Conservation (phyloP, 2,329 filamentous ascomycete genomes). For the Fusarium sublunatum region DNA sequence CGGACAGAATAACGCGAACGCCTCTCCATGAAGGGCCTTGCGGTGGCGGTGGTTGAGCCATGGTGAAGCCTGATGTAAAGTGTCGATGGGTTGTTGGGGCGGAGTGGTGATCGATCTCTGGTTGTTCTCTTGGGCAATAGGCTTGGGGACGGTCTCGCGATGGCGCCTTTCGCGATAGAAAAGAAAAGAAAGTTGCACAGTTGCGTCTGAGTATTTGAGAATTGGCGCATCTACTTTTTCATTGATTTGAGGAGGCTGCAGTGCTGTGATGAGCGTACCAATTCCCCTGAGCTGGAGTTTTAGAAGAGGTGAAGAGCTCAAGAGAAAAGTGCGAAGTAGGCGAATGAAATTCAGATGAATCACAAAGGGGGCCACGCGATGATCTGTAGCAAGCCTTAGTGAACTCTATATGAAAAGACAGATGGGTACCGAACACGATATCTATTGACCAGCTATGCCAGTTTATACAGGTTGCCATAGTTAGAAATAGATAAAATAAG, state of each 20-base stretch:
- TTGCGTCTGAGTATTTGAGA: rapidly evolving
- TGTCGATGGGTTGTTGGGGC: rapidly evolving
- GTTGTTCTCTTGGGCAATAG: neutral
- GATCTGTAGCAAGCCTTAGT: too few relatives aligned
- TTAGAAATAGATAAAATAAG: too few relatives aligned
- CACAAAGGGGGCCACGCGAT: too few relatives aligned
- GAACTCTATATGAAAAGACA: too few relatives aligned
- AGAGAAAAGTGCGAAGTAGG: too few relatives aligned
- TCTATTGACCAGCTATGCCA: too few relatives aligned
- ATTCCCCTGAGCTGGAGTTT: neutral
- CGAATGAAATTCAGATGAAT: too few relatives aligned
- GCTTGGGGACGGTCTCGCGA: rapidly evolving
- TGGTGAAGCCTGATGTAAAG: neutral
- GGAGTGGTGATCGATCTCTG: neutral
- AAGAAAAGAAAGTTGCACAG: rapidly evolving
- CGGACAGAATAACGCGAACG: rapidly evolving
- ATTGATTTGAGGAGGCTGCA: rapidly evolving
- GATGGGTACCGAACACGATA: too few relatives aligned
- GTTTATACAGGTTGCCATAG: too few relatives aligned
- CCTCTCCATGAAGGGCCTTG: neutral
- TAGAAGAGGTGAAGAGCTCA: neutral
- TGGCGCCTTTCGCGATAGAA: rapidly evolving
- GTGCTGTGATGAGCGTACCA: rapidly evolving
- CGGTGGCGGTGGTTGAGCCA: neutral
- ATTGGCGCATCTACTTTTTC: rapidly evolving